These are phyloP conservation scores for Fraxinus dipetala DNA, from an alignment of 305 asterid species.

Conservation along the genomic window DNA sequence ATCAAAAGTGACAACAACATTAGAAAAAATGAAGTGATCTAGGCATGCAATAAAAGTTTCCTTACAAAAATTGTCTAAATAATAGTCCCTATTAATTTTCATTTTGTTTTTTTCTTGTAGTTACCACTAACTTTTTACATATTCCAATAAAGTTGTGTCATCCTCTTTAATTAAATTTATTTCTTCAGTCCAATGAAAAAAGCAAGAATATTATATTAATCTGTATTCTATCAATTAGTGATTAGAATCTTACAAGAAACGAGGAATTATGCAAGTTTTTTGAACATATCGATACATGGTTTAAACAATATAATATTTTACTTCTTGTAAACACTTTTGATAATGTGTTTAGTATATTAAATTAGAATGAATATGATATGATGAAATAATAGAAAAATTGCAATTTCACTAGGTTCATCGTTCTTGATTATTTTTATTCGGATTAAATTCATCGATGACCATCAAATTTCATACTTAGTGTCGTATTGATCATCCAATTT, in stretches of 20 bases:
- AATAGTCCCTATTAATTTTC: background rate
- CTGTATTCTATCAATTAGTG: background rate
- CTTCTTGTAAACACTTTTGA: background rate
- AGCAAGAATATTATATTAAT: background rate
- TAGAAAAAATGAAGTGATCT: constrained; percentile 4
- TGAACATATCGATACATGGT: background rate
- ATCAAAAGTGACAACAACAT: background rate
- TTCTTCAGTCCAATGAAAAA: background rate
- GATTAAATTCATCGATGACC: too few species aligned
- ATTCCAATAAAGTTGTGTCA: background rate
- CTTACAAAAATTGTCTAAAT: background rate
- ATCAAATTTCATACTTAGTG: too few species aligned
- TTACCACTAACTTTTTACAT: background rate
- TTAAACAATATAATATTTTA: background rate
- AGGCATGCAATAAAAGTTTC: constrained; percentile 34
- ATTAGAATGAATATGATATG: background rate
- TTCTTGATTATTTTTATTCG: background rate
- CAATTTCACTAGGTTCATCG: background rate
- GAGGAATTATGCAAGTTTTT: constrained; percentile 22
- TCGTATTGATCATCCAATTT: too few species aligned
- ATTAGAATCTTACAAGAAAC: constrained; percentile 30
- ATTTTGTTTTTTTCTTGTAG: background rate
- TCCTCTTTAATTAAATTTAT: background rate
- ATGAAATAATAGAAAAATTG: background rate
- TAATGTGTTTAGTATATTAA: background rate